Evolutionary conservation across 2,329 filamentous ascomycete genomes (phyloP).

Genomic region (Epicoccum sorghinum): DNA sequence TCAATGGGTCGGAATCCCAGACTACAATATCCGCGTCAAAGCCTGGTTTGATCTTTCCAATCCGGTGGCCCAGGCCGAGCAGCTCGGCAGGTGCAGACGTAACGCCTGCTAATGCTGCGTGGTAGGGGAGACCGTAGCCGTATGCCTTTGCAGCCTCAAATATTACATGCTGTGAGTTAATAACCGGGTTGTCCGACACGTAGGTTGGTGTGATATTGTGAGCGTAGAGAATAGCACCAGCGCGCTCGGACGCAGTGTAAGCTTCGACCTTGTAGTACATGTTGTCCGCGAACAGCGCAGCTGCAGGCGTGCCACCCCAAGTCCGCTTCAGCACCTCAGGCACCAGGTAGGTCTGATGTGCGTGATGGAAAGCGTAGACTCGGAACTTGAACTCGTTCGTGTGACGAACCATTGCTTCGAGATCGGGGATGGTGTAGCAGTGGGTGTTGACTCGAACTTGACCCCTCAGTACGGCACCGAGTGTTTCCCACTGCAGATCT

Average conservation of each 20-base stretch:
- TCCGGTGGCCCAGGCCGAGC: conserved; percentile 47
- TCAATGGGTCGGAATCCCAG: conserved; percentile 53
- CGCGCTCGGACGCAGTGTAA: conserved; percentile 68
- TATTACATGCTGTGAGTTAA: conserved; percentile 72
- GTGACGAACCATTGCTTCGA: conserved; percentile 72
- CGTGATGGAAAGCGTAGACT: conserved; percentile 72
- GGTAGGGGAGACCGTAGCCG: conserved; percentile 49
- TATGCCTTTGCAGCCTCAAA: conserved; percentile 61
- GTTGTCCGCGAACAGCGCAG: conserved; percentile 72
- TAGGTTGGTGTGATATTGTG: conserved; percentile 70
- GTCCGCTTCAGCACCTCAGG: conserved; percentile 61
- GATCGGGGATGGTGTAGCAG: conserved; percentile 72
- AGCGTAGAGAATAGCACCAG: conserved; percentile 70
- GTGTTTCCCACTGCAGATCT: conserved; percentile 67
- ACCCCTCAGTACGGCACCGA: conserved; percentile 67
- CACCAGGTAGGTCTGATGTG: conserved; percentile 69
- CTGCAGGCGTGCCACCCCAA: conserved; percentile 48
- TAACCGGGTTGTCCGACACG: conserved; percentile 59
- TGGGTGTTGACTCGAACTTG: conserved; percentile 74
- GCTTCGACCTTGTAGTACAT: conserved; percentile 76
- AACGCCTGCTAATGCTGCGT: conserved; percentile 45
- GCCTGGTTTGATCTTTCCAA: conserved; percentile 50
- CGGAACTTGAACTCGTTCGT: conserved; percentile 74
- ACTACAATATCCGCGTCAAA: conserved; percentile 53
- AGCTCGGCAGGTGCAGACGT: conserved; percentile 50